phyloP scores from a whole-genome alignment of 768 basidiomycete genomes.

The Hygrocybe coccinea region DNA sequence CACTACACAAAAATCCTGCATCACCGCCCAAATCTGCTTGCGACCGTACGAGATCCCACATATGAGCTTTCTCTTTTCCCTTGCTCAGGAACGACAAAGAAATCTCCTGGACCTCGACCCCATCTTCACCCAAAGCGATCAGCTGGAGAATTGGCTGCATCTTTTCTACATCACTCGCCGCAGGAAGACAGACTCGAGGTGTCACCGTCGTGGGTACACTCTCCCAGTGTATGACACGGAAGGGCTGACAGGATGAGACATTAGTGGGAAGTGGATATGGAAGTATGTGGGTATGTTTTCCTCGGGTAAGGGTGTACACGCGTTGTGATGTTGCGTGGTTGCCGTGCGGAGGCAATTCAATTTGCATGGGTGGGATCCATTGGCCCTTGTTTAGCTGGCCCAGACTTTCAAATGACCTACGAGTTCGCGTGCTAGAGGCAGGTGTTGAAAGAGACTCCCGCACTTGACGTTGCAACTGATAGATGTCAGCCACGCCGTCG shows the following conservation, averaged over 20 bases:
- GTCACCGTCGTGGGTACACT: slow-evolving; percentile 50
- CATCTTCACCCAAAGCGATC: slow-evolving; percentile 62
- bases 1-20: slow-evolving; percentile 50
- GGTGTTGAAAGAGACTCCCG: slow-evolving; percentile 21
- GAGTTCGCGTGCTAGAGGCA: slow-evolving; percentile 11
- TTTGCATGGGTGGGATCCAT: slow-evolving; percentile 50
- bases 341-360: slow-evolving; percentile 41
- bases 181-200: slow-evolving; percentile 42
- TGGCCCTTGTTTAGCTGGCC: slow-evolving; percentile 16
- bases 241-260: slow-evolving; percentile 43
- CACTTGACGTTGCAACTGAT: slow-evolving; percentile 18
- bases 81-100: slow-evolving; percentile 51
- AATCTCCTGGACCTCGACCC: slow-evolving; percentile 71
- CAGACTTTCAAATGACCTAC: slow-evolving; percentile 29
- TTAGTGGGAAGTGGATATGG: slow-evolving; percentile 62
- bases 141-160: slow-evolving; percentile 56
- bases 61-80: slow-evolving; percentile 38
- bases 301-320: slow-evolving; percentile 65
- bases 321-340: slow-evolving; percentile 32
- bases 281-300: slow-evolving; percentile 62
- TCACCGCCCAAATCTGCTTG: slow-evolving; percentile 65
- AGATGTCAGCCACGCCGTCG: slow-evolving; percentile 26
- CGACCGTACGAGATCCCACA: slow-evolving; percentile 47
- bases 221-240: slow-evolving; percentile 56
- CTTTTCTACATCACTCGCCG: slow-evolving; percentile 13